Evolutionary conservation across 2,329 filamentous ascomycete species (phyloP), one percentile per base, ranked within the genome.

Genomic region (Phialophora expanda): DNA sequence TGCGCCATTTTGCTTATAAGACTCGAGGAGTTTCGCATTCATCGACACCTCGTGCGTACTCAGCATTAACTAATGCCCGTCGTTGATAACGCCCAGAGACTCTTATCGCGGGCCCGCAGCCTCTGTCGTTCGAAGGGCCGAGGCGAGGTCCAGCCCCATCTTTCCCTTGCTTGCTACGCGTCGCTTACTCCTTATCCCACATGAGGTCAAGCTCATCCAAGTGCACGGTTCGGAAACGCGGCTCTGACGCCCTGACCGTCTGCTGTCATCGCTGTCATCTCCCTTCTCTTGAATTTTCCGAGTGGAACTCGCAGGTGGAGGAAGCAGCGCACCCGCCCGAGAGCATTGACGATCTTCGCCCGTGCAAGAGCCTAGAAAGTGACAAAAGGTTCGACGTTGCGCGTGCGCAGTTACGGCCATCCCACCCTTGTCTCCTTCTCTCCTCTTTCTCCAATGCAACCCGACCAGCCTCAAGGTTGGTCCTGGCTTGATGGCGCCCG

Each of bases 211-310:
- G 34, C 34, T 41, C 17, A 14, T 14, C 38, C 38, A 41, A 4
- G n/a, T 41, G 38, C 14, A 17, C 17, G 38, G 38, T 41, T 41
- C 38, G 38, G 51, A 17, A 11, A 22, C 28, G 51, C 9, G 9
- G 51, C 51, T 26, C 51, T 32, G 51, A 55, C 28, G 53, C 53
- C 53, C 34, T 55, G 17, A 55, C 53, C 48, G 48, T 53, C 20
- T 17, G 17, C 17, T 44, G 38, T 44, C 38, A 5, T 8, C 17
- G 17, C 38, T n/a, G 38, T 44, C 38, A n/a, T 20, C 38, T n/a
- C 38, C 14, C 6, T 20, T 44, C 7, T 3, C 2, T 20, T 44
- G 38, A n/a, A n/a, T 44, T 44, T n/a, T 44, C 38, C 11, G 38
- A 6, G 38, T 44, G 38, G 38, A n/a, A 44, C 38, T n/a, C 14